Evolutionary conservation across 2,329 filamentous ascomycete species (phyloP).

Genomic region (Colletotrichum agaves): DNA sequence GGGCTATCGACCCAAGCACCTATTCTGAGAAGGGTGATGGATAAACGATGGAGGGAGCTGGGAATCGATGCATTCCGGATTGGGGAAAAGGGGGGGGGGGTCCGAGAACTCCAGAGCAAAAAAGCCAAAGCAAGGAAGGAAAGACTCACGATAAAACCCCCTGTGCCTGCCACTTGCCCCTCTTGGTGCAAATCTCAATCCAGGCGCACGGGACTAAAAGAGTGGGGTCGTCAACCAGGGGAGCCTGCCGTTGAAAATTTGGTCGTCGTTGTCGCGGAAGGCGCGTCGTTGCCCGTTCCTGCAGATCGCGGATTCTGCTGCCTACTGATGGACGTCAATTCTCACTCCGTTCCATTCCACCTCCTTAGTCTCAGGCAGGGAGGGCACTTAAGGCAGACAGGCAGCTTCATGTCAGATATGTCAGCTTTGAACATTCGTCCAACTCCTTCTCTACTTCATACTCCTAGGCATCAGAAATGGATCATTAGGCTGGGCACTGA

Average conservation of each 20-base stretch:
- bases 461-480: background rate
- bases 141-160: background rate
- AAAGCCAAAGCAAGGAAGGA: background rate
- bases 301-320: too few relatives aligned
- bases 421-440: constrained; percentile 10
- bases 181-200: constrained; percentile 25
- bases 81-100: background rate
- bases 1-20: too few relatives aligned
- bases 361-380: too few relatives aligned
- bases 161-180: background rate
- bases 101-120: background rate
- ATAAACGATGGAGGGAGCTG: background rate
- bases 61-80: background rate
- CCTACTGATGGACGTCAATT: background rate
- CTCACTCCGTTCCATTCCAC: background rate
- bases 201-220: constrained; percentile 19
- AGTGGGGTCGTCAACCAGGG: constrained; percentile 2
- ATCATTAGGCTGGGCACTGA: constrained; percentile 1
- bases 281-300: too few relatives aligned
- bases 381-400: too few relatives aligned
- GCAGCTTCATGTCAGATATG: background rate
- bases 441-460: background rate
- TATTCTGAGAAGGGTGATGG: background rate
- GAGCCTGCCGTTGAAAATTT: background rate
- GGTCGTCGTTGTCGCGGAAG: background rate